These are phyloP conservation scores for Mrakia frigida DNA, from an alignment of 768 basidiomycete species.

Conservation along the genomic window DNA sequence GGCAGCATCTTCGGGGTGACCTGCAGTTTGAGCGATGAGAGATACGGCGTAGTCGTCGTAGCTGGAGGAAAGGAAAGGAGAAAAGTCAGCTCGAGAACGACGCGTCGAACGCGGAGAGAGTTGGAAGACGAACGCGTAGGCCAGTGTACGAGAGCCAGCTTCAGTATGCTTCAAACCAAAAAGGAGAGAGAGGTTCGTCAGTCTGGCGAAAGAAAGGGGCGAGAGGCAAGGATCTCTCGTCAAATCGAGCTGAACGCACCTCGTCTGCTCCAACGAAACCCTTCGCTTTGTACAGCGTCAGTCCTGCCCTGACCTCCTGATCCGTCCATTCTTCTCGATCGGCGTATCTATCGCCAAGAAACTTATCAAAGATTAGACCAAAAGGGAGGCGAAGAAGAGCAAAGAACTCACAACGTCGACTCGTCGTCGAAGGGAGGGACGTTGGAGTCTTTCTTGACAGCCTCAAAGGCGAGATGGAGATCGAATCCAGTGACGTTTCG, in stretches of 20 bases:
- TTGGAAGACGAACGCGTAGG: slow-evolving; percentile 53
- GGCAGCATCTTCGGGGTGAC: slow-evolving; percentile 51
- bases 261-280: slow-evolving; percentile 72
- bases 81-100: not conserved
- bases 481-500: slow-evolving; percentile 65
- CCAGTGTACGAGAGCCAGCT: slow-evolving; percentile 69
- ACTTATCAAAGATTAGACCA: not conserved
- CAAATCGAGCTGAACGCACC: not conserved
- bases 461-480: slow-evolving; percentile 61
- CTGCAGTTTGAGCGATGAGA: slow-evolving; percentile 56
- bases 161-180: slow-evolving; percentile 59
- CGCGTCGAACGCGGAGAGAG: slow-evolving; percentile 12
- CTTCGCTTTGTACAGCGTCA: slow-evolving; percentile 60
- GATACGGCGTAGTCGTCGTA: slow-evolving; percentile 71
- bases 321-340: slow-evolving; percentile 59
- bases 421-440: slow-evolving; percentile 44
- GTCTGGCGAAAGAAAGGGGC: not conserved
- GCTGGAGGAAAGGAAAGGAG: not conserved
- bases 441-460: slow-evolving; percentile 67
- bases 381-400: too few relatives aligned
- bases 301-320: slow-evolving; percentile 73
- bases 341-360: slow-evolving; percentile 50
- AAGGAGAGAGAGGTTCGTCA: too few relatives aligned
- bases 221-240: not conserved
- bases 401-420: slow-evolving; percentile 11